phyloP scores from a whole-genome alignment of 441 rosid species.

The Euphorbia schlechtendalii region DNA sequence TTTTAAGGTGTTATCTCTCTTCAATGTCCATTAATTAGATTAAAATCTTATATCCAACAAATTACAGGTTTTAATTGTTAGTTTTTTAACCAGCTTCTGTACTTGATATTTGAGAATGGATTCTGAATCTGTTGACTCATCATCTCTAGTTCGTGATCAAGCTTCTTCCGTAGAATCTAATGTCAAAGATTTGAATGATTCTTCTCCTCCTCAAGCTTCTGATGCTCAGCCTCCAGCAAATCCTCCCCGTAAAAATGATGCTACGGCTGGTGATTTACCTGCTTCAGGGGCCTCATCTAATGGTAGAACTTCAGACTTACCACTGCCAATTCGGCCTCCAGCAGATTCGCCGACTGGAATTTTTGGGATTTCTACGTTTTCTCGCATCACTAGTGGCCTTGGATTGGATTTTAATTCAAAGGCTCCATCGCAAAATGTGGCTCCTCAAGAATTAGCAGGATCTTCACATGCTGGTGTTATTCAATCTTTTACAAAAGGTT shows the following conservation, averaged over 20 bases:
- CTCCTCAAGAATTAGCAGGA: conserved; percentile 22
- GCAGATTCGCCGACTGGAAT: conserved; percentile 25
- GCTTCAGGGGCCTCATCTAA: not conserved
- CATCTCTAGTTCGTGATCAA: conserved; percentile 25
- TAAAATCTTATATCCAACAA: no score
- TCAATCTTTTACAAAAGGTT: conserved; percentile 61
- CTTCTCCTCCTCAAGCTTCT: conserved; percentile 1
- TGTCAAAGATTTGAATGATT: not conserved
- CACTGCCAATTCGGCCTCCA: conserved; percentile 32
- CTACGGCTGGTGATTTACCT: conserved; percentile 2
- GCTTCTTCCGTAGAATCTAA: conserved; percentile 7
- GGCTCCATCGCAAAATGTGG: conserved; percentile 25
- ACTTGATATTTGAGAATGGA: conserved; percentile 32
- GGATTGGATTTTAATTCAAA: conserved; percentile 41
- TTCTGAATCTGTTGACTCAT: conserved; percentile 30
- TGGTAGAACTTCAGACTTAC: conserved; percentile 40
- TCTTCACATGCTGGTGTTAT: conserved; percentile 40
- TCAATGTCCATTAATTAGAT: no score
- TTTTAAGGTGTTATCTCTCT: no score
- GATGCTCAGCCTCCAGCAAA: not conserved
- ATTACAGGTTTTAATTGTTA: not conserved
- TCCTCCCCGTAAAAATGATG: not conserved
- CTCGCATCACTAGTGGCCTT: conserved; percentile 56
- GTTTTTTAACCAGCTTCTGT: not conserved
- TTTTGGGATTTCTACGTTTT: conserved; percentile 43